Conservation (phyloP, 352 stramenopile species). For the Phytopythium litorale region DNA sequence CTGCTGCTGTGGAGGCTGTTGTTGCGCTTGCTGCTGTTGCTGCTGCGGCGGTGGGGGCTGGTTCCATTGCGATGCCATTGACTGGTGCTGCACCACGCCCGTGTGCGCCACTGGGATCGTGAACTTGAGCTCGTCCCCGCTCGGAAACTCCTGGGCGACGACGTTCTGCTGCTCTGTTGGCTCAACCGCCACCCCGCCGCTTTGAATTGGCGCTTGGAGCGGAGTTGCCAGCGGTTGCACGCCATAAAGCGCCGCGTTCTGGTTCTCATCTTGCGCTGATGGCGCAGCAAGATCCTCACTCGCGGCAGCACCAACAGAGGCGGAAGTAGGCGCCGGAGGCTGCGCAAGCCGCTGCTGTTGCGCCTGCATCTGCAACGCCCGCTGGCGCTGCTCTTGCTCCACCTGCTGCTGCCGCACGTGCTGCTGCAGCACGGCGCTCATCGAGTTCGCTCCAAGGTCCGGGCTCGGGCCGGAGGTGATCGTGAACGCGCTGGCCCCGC, state of each 20-base stretch:
- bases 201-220: not conserved
- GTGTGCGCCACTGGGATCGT: not conserved
- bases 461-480: not conserved
- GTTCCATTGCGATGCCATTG: not conserved
- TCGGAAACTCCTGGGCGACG: not conserved
- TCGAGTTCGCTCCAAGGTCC: not conserved
- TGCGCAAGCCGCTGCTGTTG: constrained; percentile 6
- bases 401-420: constrained; percentile 19
- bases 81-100: not conserved
- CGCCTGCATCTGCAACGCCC: constrained; percentile 11
- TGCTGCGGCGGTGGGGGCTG: not conserved
- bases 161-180: not conserved
- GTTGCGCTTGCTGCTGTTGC: not conserved
- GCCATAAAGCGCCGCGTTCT: not conserved
- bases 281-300: not conserved
- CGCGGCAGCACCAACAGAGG: not conserved
- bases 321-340: not conserved
- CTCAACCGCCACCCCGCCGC: not conserved
- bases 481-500: not conserved
- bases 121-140: not conserved
- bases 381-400: constrained; percentile 19
- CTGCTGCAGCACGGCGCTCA: constrained; percentile 12
- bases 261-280: not conserved
- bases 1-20: not conserved
- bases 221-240: not conserved